Conservation (phyloP, 2,329 filamentous ascomycete species). For the Rhynchosporium graminicola region DNA sequence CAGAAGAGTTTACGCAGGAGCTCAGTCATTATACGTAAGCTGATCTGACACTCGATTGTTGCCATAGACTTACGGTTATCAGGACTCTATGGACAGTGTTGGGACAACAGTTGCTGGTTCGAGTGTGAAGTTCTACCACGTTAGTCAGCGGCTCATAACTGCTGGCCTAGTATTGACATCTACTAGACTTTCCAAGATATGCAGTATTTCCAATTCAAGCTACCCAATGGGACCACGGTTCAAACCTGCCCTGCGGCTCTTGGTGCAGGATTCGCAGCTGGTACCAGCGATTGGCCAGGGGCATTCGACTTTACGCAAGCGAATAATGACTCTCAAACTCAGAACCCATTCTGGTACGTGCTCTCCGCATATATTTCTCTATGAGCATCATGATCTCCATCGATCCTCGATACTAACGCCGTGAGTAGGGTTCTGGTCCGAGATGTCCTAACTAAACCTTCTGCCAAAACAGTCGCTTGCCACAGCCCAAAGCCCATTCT, state of each 20-base stretch:
- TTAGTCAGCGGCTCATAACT: constrained; percentile 10
- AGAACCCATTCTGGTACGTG: constrained; percentile 63
- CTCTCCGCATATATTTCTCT: too few relatives aligned
- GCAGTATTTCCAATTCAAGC: constrained; percentile 70
- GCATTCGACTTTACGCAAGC: constrained; percentile 92
- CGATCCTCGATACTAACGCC: too few relatives aligned
- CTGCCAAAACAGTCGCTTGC: constrained; percentile 46
- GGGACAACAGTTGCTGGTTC: constrained; percentile 56
- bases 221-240: constrained; percentile 70
- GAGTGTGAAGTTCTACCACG: constrained; percentile 75
- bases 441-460: constrained; percentile 68
- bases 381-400: too few relatives aligned
- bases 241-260: constrained; percentile 82
- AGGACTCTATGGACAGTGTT: constrained; percentile 37
- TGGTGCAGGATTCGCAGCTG: constrained; percentile 88
- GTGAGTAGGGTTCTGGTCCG: constrained; percentile 57
- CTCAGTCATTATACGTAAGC: constrained; percentile 55
- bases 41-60: neutral
- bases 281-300: constrained; percentile 88
- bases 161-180: neutral
- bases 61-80: constrained; percentile 1
- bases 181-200: constrained; percentile 72
- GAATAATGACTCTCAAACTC: constrained; percentile 65
- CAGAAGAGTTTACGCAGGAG: constrained; percentile 63
- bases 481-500: constrained; percentile 85